Evolutionary conservation across 441 rosid species (phyloP).

Genomic region (Gossypium trilobum): DNA sequence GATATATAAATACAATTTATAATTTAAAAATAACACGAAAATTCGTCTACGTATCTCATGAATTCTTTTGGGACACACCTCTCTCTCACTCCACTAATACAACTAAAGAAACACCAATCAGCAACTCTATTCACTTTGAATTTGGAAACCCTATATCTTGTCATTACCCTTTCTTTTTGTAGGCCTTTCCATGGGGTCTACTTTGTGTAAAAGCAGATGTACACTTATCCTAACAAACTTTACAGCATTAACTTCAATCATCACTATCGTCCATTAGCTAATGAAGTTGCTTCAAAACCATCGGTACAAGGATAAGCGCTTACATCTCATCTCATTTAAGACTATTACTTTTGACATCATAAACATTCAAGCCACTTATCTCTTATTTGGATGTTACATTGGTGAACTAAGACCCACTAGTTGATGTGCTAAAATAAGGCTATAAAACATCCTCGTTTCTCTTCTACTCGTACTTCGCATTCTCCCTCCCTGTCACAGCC

Average conservation of each 20-base stretch:
- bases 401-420: background rate
- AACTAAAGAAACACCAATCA: background rate
- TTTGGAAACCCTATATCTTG: background rate
- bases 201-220: background rate
- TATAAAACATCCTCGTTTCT: conserved; percentile 7
- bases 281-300: background rate
- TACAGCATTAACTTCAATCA: background rate
- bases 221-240: background rate
- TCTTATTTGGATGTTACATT: background rate
- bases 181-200: background rate
- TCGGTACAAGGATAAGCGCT: background rate
- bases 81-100: background rate
- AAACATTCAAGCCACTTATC: background rate
- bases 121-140: background rate
- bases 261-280: background rate
- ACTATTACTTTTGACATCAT: background rate
- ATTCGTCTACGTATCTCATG: background rate
- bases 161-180: background rate
- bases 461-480: background rate
- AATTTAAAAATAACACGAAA: background rate
- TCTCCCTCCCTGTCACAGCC: too few species aligned
- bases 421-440: background rate
- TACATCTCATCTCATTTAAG: background rate
- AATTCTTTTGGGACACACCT: background rate
- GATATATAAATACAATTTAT: background rate